phyloP scores from a whole-genome alignment of 1,284 basidiomycete species.

The Mycena sp. region DNA sequence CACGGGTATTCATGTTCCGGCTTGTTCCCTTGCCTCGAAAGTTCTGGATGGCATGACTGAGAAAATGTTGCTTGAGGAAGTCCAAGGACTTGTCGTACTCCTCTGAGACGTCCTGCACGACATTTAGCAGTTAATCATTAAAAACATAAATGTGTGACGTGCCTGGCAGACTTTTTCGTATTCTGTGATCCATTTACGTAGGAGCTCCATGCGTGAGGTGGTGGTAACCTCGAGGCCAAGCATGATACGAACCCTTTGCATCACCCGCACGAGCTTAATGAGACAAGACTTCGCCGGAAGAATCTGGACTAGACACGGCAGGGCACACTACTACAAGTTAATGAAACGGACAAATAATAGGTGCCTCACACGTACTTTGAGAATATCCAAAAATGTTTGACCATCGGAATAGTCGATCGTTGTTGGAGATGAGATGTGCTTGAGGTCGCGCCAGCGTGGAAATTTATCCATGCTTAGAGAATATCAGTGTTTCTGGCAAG shows the following conservation, averaged over 20 bases:
- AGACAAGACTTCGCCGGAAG: not conserved
- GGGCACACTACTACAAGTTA: not conserved
- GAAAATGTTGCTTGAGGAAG: constrained; percentile 9
- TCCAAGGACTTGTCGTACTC: not conserved
- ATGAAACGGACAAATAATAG: not conserved
- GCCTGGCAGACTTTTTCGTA: too few relatives aligned
- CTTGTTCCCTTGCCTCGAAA: not conserved
- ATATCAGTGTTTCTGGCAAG: not conserved
- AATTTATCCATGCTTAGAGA: constrained; percentile 1
- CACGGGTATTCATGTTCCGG: constrained; percentile 6
- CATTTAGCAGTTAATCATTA: not conserved
- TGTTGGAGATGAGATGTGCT: not conserved
- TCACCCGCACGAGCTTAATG: not conserved
- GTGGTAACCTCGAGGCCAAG: not conserved
- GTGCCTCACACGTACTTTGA: not conserved
- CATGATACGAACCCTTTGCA: not conserved
- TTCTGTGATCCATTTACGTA: not conserved
- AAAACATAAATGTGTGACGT: not conserved
- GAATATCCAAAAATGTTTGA: constrained; percentile 9
- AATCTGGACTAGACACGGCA: constrained; percentile 1
- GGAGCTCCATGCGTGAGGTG: not conserved
- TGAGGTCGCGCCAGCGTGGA: not conserved
- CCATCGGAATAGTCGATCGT: constrained; percentile 8
- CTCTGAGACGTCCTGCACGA: not conserved
- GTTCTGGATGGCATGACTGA: not conserved